A percentile compares a stretch with the other conserved stretches of the same genome.
Evolutionary conservation across 768 basidiomycete species (phyloP).

Genomic region (Suillus plorans): DNA sequence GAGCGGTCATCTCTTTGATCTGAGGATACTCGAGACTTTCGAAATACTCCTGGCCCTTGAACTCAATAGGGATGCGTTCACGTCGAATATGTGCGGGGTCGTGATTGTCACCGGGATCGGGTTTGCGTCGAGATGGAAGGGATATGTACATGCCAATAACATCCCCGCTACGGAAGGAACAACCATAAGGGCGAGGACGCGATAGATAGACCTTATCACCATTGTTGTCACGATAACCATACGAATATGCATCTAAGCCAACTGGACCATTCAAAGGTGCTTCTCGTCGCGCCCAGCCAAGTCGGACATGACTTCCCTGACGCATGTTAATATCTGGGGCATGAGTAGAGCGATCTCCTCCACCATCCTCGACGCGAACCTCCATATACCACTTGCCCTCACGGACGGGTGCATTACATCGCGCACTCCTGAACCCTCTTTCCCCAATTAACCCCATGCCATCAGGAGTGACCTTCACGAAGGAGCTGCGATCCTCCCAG

Average conservation of each 20-base stretch:
- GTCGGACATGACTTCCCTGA: conserved; percentile 80
- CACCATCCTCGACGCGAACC: conserved; percentile 73
- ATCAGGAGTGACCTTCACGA: conserved; percentile 76
- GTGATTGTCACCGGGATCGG: conserved; percentile 59
- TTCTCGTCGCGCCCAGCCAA: conserved; percentile 93
- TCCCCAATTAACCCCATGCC: conserved; percentile 75
- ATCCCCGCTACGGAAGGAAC: conserved; percentile 75
- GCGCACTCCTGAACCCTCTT: conserved; percentile 87
- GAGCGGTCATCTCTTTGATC: conserved; percentile 87
- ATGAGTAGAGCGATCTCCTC: conserved; percentile 51
- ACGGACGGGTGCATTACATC: conserved; percentile 85
- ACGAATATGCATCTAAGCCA: conserved; percentile 92
- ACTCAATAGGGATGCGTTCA: conserved; percentile 90
- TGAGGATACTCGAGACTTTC: conserved; percentile 88
- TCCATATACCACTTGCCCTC: conserved; percentile 96
- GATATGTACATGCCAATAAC: conserved; percentile 93
- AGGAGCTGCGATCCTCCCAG: conserved; percentile 90
- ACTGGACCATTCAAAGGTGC: conserved; percentile 91
- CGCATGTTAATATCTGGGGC: conserved; percentile 44
- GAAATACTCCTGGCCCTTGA: conserved; percentile 97
- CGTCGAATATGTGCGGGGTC: conserved; percentile 85
- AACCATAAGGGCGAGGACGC: conserved; percentile 75
- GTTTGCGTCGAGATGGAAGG: conserved; percentile 66
- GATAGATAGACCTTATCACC: conserved; percentile 91
- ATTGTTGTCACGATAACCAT: conserved; percentile 86